phyloP scores from a whole-genome alignment of 331 rosid species.

The Dryas integrifolia region DNA sequence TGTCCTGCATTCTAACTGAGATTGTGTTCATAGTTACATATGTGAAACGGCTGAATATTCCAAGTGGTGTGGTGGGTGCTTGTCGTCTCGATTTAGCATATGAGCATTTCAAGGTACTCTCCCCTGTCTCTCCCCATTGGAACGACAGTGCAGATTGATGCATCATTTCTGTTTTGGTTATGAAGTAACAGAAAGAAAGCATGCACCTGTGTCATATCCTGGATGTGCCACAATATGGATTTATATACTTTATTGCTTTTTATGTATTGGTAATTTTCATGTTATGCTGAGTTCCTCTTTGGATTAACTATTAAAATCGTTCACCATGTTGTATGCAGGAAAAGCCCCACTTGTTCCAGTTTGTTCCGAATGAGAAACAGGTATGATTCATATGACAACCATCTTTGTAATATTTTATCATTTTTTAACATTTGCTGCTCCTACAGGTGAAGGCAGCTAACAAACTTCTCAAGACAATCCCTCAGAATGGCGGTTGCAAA shows the following conservation, averaged over 20 bases:
- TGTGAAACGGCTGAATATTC: conserved; percentile 86
- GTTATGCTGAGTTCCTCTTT: background rate
- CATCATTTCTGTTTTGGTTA: background rate
- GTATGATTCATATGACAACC: conserved; percentile 30
- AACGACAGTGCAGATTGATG: background rate
- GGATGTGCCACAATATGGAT: background rate
- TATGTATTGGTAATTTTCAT: background rate
- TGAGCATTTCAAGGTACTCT: conserved; percentile 88
- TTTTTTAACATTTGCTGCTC: conserved; percentile 11
- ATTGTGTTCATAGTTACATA: conserved; percentile 63
- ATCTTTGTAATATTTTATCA: background rate
- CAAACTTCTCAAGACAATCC: conserved; percentile 65
- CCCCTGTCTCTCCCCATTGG: conserved; percentile 11
- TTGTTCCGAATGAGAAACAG: conserved; percentile 98
- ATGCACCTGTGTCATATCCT: background rate
- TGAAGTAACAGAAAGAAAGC: background rate
- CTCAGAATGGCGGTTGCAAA: conserved; percentile 51
- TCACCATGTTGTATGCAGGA: conserved; percentile 56
- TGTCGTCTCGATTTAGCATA: conserved; percentile 94
- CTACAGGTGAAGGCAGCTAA: conserved; percentile 88
- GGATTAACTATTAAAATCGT: conserved; percentile 16
- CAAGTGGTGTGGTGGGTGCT: conserved; percentile 99
- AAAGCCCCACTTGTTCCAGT: conserved; percentile 88
- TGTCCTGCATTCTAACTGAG: conserved; percentile 33
- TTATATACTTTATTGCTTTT: background rate